These are phyloP conservation scores for Solanum corneliomulleri DNA, from an alignment of 257 asterid species.

Conservation along the genomic window DNA sequence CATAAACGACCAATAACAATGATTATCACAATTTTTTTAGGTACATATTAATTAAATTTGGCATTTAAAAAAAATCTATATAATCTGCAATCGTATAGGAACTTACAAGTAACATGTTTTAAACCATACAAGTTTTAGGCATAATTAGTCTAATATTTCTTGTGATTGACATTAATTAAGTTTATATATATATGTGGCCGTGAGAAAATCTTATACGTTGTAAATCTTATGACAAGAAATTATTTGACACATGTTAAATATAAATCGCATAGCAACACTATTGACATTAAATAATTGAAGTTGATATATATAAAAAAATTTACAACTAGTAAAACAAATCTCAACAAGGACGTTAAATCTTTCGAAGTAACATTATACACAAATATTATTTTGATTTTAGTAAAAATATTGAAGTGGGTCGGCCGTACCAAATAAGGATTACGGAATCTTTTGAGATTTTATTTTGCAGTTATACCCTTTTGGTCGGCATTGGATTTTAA, in stretches of 20 bases:
- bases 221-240: background rate
- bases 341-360: background rate
- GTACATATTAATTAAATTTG: background rate
- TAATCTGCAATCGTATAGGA: background rate
- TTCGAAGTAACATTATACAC: too few relatives aligned
- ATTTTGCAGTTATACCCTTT: background rate
- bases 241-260: fast-evolving
- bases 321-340: background rate
- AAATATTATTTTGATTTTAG: background rate
- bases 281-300: background rate
- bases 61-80: background rate
- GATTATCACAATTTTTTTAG: background rate
- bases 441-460: background rate
- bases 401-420: background rate
- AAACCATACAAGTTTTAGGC: background rate
- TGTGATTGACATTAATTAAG: background rate
- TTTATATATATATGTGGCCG: background rate
- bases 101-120: background rate
- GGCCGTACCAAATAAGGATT: conserved; percentile 3
- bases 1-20: background rate
- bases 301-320: fast-evolving
- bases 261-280: background rate
- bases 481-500: background rate
- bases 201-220: background rate
- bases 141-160: background rate